phyloP scores from a whole-genome alignment of 257 asterid species.

The Solanum piurae region DNA sequence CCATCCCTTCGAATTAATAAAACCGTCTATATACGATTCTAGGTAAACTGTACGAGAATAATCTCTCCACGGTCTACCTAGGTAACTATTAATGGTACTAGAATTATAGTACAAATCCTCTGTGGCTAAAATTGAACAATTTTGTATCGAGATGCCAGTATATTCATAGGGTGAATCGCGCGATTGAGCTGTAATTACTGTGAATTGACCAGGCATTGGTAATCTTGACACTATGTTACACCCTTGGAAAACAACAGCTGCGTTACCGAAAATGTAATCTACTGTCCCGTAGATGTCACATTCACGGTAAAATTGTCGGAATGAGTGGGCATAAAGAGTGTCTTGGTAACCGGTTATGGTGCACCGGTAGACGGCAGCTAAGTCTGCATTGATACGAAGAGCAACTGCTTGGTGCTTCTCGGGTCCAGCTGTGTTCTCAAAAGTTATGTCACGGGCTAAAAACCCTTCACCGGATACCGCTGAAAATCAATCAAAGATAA shows the following conservation, averaged over 20 bases:
- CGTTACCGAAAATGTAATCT: slow-evolving; percentile 88
- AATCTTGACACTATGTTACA: slow-evolving; percentile 57
- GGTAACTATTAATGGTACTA: slow-evolving; percentile 31
- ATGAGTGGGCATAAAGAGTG: slow-evolving; percentile 62
- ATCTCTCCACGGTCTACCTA: slow-evolving; percentile 83
- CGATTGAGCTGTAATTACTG: slow-evolving; percentile 71
- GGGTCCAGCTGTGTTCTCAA: slow-evolving; percentile 82
- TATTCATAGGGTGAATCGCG: slow-evolving; percentile 33
- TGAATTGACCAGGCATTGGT: slow-evolving; percentile 61
- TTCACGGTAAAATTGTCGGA: slow-evolving; percentile 78
- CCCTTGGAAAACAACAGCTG: slow-evolving; percentile 68
- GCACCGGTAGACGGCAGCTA: slow-evolving; percentile 61
- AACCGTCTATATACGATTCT: slow-evolving; percentile 54
- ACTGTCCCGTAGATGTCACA: slow-evolving; percentile 77
- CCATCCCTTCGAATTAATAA: slow-evolving; percentile 59
- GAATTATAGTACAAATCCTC: slow-evolving; percentile 37
- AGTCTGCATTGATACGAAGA: slow-evolving; percentile 66
- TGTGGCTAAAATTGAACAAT: slow-evolving; percentile 57
- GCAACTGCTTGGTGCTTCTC: slow-evolving; percentile 83
- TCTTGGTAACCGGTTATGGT: slow-evolving; percentile 61
- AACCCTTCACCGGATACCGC: slow-evolving; percentile 82
- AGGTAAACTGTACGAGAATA: slow-evolving; percentile 56
- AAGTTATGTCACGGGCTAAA: slow-evolving; percentile 67
- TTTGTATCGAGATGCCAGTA: slow-evolving; percentile 72
- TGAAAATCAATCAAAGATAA: slow-evolving; percentile 12